A percentile compares a stretch with the other conserved stretches of the same genome.
Conservation (phyloP, 331 rosid species). For the Telfairia occidentalis region DNA sequence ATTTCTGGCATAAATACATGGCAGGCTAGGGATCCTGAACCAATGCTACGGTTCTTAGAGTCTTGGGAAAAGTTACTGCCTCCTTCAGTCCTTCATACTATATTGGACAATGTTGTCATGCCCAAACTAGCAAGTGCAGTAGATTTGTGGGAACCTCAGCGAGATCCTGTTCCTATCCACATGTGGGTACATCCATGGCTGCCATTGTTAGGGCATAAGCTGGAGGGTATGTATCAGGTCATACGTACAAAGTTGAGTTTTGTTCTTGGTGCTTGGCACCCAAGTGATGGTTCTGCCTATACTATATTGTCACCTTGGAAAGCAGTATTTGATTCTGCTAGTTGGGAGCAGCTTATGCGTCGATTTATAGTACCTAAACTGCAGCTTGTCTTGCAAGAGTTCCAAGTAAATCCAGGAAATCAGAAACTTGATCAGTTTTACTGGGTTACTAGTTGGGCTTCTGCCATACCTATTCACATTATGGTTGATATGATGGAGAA, state of each 20-base stretch:
- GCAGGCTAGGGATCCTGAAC: slow-evolving; percentile 92
- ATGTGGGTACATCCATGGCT: slow-evolving; percentile 98
- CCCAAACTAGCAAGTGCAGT: slow-evolving; percentile 78
- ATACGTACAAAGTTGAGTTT: slow-evolving; percentile 72
- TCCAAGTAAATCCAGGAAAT: slow-evolving; percentile 71
- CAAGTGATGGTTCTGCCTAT: slow-evolving; percentile 80
- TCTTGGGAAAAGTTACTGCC: slow-evolving; percentile 79
- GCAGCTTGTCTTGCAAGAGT: slow-evolving; percentile 74
- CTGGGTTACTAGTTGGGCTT: slow-evolving; percentile 85
- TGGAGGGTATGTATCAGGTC: slow-evolving; percentile 70
- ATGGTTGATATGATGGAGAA: slow-evolving; percentile 88
- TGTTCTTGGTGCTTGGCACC: slow-evolving; percentile 96
- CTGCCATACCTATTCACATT: slow-evolving; percentile 65
- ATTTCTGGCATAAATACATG: slow-evolving; percentile 76
- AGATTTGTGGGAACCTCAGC: slow-evolving; percentile 86
- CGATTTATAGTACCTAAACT: slow-evolving; percentile 81
- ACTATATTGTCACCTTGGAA: slow-evolving; percentile 88
- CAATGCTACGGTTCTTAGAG: slow-evolving; percentile 73
- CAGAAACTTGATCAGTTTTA: slow-evolving; percentile 76
- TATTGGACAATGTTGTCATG: slow-evolving; percentile 61
- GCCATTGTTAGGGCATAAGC: slow-evolving; percentile 56
- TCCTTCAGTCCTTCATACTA: slow-evolving; percentile 40
- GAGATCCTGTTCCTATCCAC: slow-evolving; percentile 82
- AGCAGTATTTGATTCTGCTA: slow-evolving; percentile 61
- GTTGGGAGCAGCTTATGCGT: slow-evolving; percentile 90